These are phyloP conservation scores for Cucumis cinereus DNA, from an alignment of 306 rosid species.

Conservation along the genomic window DNA sequence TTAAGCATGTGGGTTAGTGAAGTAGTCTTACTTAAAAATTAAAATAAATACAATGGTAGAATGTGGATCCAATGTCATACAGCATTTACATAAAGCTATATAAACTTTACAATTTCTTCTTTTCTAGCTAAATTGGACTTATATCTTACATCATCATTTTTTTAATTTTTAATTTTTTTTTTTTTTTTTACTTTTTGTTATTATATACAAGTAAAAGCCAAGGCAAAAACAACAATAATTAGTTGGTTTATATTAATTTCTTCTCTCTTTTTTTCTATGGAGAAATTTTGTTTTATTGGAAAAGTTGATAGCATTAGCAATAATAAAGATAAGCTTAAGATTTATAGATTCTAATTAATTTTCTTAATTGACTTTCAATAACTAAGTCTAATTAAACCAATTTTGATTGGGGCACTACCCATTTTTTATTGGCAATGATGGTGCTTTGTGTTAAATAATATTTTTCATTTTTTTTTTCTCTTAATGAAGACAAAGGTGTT, in stretches of 20 bases:
- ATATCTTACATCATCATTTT: neutral
- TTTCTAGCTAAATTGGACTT: slow-evolving; percentile 7
- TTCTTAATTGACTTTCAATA: slow-evolving; percentile 7
- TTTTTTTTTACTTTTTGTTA: neutral
- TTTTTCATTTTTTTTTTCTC: neutral
- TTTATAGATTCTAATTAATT: neutral
- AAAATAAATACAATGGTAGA: neutral
- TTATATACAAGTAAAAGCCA: neutral
- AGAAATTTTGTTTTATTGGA: neutral
- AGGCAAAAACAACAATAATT: slow-evolving; percentile 5
- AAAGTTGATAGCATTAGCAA: slow-evolving; percentile 6
- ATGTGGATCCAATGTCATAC: slow-evolving; percentile 7
- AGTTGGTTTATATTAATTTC: neutral
- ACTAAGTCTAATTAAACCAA: neutral
- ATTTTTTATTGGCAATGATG: neutral
- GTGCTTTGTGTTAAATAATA: neutral
- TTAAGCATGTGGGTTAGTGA: slow-evolving; percentile 4
- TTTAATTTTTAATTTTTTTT: too few species aligned
- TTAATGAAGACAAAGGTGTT: neutral
- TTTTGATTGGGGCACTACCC: slow-evolving; percentile 5
- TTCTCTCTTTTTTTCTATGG: neutral
- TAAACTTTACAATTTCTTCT: neutral
- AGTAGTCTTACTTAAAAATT: neutral
- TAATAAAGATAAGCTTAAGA: slow-evolving; percentile 1
- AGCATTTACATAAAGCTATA: slow-evolving; percentile 1